A percentile compares a stretch with the other conserved stretches of the same genome.
phyloP scores from a whole-genome alignment of 106 monocot genomes.

The Phalaenopsis equestris region DNA sequence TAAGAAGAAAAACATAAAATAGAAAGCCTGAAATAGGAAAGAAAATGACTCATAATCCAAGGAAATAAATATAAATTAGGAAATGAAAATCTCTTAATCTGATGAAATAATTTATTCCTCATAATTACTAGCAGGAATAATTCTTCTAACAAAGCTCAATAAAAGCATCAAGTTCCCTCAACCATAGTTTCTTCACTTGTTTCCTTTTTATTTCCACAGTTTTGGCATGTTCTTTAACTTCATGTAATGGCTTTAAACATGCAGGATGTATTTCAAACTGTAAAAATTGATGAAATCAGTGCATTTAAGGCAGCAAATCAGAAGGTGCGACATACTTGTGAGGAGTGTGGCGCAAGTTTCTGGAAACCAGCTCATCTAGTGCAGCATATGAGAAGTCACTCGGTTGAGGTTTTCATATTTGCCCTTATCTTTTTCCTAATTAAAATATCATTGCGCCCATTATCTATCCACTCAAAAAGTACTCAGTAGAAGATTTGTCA shows the following conservation, averaged over 20 bases:
- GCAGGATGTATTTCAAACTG: neutral
- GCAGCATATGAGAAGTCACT: conserved; percentile 5
- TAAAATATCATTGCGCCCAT: neutral
- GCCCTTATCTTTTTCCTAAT: neutral
- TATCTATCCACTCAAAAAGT: neutral
- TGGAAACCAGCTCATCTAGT: conserved; percentile 5
- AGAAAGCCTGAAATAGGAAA: too few relatives aligned
- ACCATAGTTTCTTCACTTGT: neutral
- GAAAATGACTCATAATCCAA: too few relatives aligned
- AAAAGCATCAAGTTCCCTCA: neutral
- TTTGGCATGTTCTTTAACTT: neutral
- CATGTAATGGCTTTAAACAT: neutral
- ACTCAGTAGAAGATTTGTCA: neutral
- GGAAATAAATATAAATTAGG: too few relatives aligned
- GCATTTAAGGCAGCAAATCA: neutral
- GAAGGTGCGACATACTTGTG: conserved; percentile 4
- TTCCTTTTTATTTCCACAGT: neutral
- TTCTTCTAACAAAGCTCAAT: neutral
- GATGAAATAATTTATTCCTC: too few relatives aligned
- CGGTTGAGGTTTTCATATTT: neutral
- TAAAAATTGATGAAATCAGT: neutral
- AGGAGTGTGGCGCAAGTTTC: conserved; percentile 5
- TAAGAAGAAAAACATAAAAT: too few relatives aligned
- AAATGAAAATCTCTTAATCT: too few relatives aligned
- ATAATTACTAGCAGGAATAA: too few relatives aligned